Conservation (phyloP, 2,329 filamentous ascomycete species). For the Zymoseptoria pseudotritici region DNA sequence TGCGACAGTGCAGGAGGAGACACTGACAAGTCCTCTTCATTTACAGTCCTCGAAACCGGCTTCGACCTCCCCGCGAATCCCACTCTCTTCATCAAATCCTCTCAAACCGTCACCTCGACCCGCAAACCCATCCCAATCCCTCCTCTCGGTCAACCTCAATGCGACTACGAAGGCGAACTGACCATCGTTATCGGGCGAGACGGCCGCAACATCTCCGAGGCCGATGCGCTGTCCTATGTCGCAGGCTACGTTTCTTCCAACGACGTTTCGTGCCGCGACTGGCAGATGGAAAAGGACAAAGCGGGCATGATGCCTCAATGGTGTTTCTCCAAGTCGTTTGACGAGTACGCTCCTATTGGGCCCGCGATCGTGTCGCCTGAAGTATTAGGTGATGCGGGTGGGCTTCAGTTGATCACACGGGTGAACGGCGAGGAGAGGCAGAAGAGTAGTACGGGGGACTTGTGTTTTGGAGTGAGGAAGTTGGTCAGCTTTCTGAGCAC, state of each 20-base stretch:
- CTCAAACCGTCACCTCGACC: slow-evolving; percentile 58
- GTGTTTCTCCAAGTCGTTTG: slow-evolving; percentile 54
- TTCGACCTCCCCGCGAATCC: slow-evolving; percentile 64
- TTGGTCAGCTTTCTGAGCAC: slow-evolving; percentile 28
- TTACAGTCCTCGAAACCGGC: slow-evolving; percentile 40
- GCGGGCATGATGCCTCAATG: slow-evolving; percentile 51
- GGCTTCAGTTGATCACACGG: slow-evolving; percentile 39
- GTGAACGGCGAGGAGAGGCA: slow-evolving; percentile 47
- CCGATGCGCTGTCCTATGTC: slow-evolving; percentile 60
- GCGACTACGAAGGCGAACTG: slow-evolving; percentile 77
- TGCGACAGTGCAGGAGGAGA: background rate
- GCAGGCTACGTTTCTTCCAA: slow-evolving; percentile 70
- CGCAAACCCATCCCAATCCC: slow-evolving; percentile 60
- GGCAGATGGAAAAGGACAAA: slow-evolving; percentile 33
- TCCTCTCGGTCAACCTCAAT: slow-evolving; percentile 54
- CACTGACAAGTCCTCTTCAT: background rate
- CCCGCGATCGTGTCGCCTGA: slow-evolving; percentile 41
- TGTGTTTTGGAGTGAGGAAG: slow-evolving; percentile 40
- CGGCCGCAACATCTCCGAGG: slow-evolving; percentile 57
- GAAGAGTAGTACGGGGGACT: slow-evolving; percentile 31
- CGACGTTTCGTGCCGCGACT: slow-evolving; percentile 73
- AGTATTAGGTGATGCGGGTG: slow-evolving; percentile 38
- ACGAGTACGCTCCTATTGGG: slow-evolving; percentile 49
- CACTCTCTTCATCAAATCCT: slow-evolving; percentile 67
- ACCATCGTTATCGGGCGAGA: slow-evolving; percentile 64